These are phyloP conservation scores for Solanum okadae DNA, from an alignment of 257 asterid species.

Conservation along the genomic window DNA sequence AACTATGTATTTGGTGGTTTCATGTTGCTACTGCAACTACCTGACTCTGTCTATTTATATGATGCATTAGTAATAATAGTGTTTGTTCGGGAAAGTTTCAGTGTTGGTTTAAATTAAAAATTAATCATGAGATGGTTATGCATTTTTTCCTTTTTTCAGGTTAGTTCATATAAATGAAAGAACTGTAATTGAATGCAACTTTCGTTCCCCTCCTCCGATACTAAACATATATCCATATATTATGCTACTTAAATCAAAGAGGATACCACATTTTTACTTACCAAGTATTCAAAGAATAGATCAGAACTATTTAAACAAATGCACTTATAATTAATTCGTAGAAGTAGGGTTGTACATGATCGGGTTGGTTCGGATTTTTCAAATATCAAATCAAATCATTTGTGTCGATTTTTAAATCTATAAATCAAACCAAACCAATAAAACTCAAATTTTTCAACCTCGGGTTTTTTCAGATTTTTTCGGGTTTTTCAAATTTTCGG, in stretches of 20 bases:
- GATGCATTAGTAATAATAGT: not conserved
- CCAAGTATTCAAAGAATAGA: not conserved
- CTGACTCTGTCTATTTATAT: not conserved
- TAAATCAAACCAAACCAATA: too few species aligned
- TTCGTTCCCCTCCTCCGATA: not conserved
- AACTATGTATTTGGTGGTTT: too few species aligned
- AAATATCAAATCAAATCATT: too few species aligned
- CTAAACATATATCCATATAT: not conserved
- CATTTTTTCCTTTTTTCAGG: too few species aligned
- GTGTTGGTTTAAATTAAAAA: not conserved
- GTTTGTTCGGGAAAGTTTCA: not conserved
- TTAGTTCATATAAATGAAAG: too few species aligned
- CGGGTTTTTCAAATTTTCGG: too few species aligned
- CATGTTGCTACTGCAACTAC: not conserved
- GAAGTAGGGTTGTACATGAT: too few species aligned
- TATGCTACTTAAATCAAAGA: not conserved
- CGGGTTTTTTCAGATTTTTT: too few species aligned
- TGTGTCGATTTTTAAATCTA: too few species aligned
- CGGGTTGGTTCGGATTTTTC: too few species aligned
- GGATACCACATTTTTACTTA: not conserved
- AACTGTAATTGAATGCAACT: too few species aligned
- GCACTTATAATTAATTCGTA: not conserved
- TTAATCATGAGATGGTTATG: not conserved
- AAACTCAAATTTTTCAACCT: too few species aligned
- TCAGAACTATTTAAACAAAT: not conserved